Base-by-base conservation (phyloP, 2,329 filamentous ascomycete species). In the Fusarium tjaetaba region DNA sequence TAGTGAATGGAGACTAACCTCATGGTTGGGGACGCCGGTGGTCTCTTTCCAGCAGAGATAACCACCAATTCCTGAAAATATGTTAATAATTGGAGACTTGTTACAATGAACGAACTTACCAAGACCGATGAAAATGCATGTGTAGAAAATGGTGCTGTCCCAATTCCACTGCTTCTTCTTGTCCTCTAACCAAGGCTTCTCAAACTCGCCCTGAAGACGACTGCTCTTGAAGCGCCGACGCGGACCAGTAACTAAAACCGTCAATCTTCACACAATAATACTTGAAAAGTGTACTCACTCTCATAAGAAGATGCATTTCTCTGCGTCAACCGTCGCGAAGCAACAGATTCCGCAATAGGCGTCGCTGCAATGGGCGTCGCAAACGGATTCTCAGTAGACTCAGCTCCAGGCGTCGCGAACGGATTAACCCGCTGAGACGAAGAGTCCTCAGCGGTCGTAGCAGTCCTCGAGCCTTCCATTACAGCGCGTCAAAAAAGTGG, bases 151-250 rank as follows among this genome's bases (percentile, higher is more conserved):
- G 61, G 76, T 77, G 42, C 77, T 75, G 56, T 78, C 77, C 76
- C 76, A 78, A 41, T 78, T 77, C 68, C 75, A 57, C 18, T 67
- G 48, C 49, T 52, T 73, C 67, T 78, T 76, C 18, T 67, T 74
- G 10, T 70, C 61, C 30, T 72, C 52, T 18, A 76, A 46, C 74
- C 77, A 79, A 42, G 77, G 76, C 67, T 77, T 79, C 70, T 78
- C 73, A 49, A 76, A 77, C 26, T 74, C 74, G 43, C 76, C 76
- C 9, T 65, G 62, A 11, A 77, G 74, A 11, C 74, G 72, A 34
- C 76, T 77, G 18, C 76, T 77, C 52, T 68, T 75, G 72, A 77
- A 77, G 41, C 76, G 30, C 79, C 81, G 70, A 84, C 86, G 8
- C 5, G 64, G 57, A 1, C 65, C 65, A n/a, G 61, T 15, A 1